phyloP scores from a whole-genome alignment of 1,284 basidiomycete species.

The Sporisorium iseilematis-ciliati region DNA sequence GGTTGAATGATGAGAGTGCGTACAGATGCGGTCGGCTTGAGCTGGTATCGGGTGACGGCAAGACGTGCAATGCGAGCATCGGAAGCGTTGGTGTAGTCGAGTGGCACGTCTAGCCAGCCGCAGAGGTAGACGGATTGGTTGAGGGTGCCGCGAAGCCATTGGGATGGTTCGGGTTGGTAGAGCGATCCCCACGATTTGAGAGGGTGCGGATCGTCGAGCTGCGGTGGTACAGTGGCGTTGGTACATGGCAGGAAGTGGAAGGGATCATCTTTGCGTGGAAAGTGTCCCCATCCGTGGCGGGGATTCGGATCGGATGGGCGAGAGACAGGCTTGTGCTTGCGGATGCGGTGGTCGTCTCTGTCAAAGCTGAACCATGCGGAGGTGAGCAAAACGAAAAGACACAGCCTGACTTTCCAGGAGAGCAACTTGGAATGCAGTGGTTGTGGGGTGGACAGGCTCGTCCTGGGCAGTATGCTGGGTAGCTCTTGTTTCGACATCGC shows the following conservation, averaged over 20 bases:
- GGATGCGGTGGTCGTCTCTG: too few relatives aligned
- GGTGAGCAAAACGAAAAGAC: too few relatives aligned
- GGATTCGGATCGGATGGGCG: too few relatives aligned
- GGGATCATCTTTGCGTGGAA: conserved; percentile 18
- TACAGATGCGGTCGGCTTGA: conserved; percentile 2
- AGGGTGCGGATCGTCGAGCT: conserved; percentile 13
- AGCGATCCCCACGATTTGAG: conserved; percentile 12
- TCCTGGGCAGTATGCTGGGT: too few relatives aligned
- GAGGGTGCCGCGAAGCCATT: conserved; percentile 22
- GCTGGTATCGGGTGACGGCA: conserved; percentile 34
- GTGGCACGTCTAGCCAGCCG: conserved; percentile 49
- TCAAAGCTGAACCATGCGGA: too few relatives aligned
- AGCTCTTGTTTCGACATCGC: too few relatives aligned
- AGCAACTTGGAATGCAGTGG: too few relatives aligned
- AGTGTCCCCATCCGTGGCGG: conserved; percentile 24
- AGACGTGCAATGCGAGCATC: conserved; percentile 26
- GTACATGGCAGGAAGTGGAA: conserved; percentile 45
- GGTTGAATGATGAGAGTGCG: conserved; percentile 44
- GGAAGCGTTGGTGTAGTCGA: conserved; percentile 48
- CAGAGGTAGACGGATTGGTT: conserved; percentile 25
- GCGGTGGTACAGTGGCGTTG: conserved; percentile 24
- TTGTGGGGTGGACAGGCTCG: too few relatives aligned
- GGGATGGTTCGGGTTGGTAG: conserved; percentile 15
- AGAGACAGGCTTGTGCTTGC: too few relatives aligned
- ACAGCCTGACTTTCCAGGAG: too few relatives aligned